Percentiles rank a stretch among this genome's conserved stretches.
These are phyloP conservation scores for Verticillium longisporum DNA, from an alignment of 2,329 filamentous ascomycete species.

Conservation along the genomic window DNA sequence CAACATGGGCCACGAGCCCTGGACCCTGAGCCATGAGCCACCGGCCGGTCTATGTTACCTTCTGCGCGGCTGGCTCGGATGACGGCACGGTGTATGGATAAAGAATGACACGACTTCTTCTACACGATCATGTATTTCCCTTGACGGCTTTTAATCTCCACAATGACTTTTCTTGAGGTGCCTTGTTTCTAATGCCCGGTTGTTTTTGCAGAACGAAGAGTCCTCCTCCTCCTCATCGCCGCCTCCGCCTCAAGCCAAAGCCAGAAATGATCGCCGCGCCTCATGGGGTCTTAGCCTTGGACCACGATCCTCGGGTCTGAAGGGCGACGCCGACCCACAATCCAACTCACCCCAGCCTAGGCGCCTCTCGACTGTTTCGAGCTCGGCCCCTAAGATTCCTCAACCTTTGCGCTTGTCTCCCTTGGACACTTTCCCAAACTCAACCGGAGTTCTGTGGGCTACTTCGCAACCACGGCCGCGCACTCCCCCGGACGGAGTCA, in stretches of 20 bases:
- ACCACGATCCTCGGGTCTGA: constrained; percentile 19
- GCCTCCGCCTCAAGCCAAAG: constrained; percentile 26
- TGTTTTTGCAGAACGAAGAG: constrained; percentile 27
- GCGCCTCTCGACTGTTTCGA: not conserved
- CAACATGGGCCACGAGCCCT: not conserved
- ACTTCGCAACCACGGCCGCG: constrained; percentile 8
- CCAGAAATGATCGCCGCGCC: constrained; percentile 31
- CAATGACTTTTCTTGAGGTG: not conserved
- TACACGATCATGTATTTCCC: constrained; percentile 16
- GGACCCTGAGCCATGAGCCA: constrained; percentile 3
- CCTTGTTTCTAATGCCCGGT: constrained; percentile 14
- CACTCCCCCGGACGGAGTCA: constrained; percentile 12
- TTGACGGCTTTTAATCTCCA: constrained; percentile 6
- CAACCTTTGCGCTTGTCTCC: constrained; percentile 15
- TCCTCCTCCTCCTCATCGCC: constrained; percentile 14
- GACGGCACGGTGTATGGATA: constrained; percentile 30
- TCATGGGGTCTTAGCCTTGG: constrained; percentile 37
- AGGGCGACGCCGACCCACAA: constrained; percentile 13
- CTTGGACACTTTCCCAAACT: constrained; percentile 13
- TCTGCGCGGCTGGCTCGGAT: constrained; percentile 24
- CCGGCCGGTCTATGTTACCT: not conserved
- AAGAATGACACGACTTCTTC: constrained; percentile 32
- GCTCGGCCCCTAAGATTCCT: constrained; percentile 12
- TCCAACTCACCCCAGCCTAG: constrained; percentile 1
- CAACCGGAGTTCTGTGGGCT: constrained; percentile 8